Conservation (phyloP, 139 green algal genomes). For the Chlamydomonas schloesseri region DNA sequence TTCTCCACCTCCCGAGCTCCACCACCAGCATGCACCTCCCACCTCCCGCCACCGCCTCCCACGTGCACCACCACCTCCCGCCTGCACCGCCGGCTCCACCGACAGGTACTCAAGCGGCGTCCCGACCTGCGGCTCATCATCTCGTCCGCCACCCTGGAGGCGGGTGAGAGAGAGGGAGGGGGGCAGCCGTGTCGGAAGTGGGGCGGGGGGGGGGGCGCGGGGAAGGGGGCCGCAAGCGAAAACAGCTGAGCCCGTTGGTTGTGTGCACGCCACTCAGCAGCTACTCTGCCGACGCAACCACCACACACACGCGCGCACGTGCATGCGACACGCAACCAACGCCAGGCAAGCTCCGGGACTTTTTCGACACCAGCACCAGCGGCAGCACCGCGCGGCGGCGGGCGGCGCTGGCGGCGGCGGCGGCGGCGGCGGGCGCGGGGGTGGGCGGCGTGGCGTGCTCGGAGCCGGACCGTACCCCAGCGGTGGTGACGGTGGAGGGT, state of each 20-base stretch:
- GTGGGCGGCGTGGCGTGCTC: not conserved
- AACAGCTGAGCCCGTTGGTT: too few species aligned
- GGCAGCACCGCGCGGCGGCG: not conserved
- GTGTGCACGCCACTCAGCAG: too few species aligned
- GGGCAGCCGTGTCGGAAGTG: too few species aligned
- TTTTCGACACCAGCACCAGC: constrained; percentile 71
- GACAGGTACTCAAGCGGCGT: constrained; percentile 80
- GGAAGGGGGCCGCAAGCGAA: too few species aligned
- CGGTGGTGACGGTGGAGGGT: constrained; percentile 81
- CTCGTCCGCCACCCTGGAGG: constrained; percentile 89
- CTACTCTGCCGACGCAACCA: too few species aligned
- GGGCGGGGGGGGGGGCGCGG: too few species aligned
- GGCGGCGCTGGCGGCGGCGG: not conserved
- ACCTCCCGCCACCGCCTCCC: not conserved
- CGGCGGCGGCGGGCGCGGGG: not conserved
- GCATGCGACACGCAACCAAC: too few species aligned
- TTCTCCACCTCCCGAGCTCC: too few species aligned
- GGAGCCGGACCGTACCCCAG: constrained; percentile 47
- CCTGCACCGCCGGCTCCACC: too few species aligned
- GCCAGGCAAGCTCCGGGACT: constrained; percentile 61
- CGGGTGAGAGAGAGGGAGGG: constrained; percentile 30
- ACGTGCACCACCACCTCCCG: too few species aligned
- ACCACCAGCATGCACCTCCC: too few species aligned
- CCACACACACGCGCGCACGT: too few species aligned
- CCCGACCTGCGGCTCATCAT: constrained; percentile 92